A percentile compares a stretch with the other conserved stretches of the same genome.
phyloP scores from a whole-genome alignment of 805 yeast genomes.

The Candida dendrica region DNA sequence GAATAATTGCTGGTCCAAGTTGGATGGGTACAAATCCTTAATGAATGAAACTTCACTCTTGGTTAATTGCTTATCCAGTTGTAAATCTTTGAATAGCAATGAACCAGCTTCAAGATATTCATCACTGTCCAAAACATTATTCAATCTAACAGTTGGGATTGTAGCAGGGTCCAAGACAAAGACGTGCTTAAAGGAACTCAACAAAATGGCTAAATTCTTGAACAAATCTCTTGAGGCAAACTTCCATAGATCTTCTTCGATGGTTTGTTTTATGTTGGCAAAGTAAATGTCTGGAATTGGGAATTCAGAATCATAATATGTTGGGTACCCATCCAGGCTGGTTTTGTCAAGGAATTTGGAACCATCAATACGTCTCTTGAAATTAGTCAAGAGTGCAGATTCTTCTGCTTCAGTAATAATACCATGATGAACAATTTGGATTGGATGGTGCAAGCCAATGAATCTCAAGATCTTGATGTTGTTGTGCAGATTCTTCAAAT shows the following conservation, averaged over 20 bases:
- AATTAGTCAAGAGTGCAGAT: conserved; percentile 5
- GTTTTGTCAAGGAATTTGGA: background rate
- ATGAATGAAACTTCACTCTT: conserved; percentile 3
- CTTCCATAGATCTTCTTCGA: conserved; percentile 4
- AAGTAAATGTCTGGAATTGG: conserved; percentile 24
- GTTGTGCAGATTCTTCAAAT: conserved; percentile 9
- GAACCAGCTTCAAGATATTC: conserved; percentile 29
- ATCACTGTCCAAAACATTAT: conserved; percentile 25
- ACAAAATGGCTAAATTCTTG: conserved; percentile 47
- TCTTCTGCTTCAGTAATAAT: conserved; percentile 6
- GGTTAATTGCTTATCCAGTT: conserved; percentile 1
- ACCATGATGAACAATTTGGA: conserved; percentile 21
- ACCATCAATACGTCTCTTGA: conserved; percentile 4
- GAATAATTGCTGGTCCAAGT: conserved; percentile 10
- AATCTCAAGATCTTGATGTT: conserved; percentile 17
- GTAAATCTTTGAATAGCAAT: conserved; percentile 35
- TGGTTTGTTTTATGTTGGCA: conserved; percentile 13
- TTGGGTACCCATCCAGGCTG: background rate
- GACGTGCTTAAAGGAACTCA: conserved; percentile 45
- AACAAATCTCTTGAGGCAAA: conserved; percentile 25
- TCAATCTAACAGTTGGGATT: conserved; percentile 33
- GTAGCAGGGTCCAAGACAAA: conserved; percentile 50
- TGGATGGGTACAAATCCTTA: conserved; percentile 8
- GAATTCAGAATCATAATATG: conserved; percentile 5
- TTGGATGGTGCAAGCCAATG: conserved; percentile 18